Evolutionary conservation across 2,329 filamentous ascomycete genomes (phyloP), one percentile per base, ranked within the genome.

Genomic region (Sporothrix euskadiensis): DNA sequence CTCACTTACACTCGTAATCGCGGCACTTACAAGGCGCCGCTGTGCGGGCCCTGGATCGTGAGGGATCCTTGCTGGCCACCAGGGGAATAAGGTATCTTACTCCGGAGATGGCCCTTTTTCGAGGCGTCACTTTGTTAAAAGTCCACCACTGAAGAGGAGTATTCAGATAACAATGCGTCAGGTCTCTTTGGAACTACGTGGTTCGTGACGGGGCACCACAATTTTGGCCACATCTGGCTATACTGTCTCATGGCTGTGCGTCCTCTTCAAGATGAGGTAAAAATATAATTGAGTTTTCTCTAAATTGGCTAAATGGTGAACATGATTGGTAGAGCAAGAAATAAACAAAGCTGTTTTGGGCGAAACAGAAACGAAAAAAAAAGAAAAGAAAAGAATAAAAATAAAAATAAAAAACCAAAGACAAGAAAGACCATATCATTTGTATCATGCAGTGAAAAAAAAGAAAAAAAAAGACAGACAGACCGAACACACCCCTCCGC

Each of bases 401-500:
- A 39, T 7, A 41, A 47, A n/a, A 26, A 57, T 6, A 47, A 14
- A 59, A 14, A 59, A 19, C 19, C 5, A 26, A 41, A 22, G 41
- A 26, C 9, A 8, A 26, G 44, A 70, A 12, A 19, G 61, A 39
- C 61, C 39, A 10, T 26, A 52, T 71, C 57, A 35, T 71, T 41
- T 71, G 69, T 71, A 72, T 66, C 59, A 66, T 72, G 71, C 59
- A 56, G 54, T 54, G 52, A 56, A 61, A 54, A 35, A 30, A 35
- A 30, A 56, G 54, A 41, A 35, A 56, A 61, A 54, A 35, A 30
- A 35, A 30, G 12, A 26, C 47, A 57, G 49, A 41, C 19, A 68
- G 4, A 14, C 30, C 41, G 26, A 26, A 61, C 22, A 1, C 22
- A 14, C 22, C 3, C 22, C 44, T 6, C 6, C 44, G 12, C 7